Conservation (phyloP, 2,329 filamentous ascomycete genomes). For the Claviceps digitariae region DNA sequence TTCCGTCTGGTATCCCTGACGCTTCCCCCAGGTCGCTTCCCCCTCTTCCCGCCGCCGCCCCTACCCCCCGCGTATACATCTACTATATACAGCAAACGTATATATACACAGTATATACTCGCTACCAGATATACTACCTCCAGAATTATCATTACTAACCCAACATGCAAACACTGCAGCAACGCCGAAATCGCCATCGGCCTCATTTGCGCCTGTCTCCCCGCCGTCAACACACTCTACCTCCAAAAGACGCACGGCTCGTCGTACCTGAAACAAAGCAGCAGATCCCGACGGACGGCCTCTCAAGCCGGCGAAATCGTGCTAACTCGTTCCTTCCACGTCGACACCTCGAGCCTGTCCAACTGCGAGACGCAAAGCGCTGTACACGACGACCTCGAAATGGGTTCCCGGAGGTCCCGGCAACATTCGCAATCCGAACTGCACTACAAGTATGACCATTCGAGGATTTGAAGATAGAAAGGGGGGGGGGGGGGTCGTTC, state of each 20-base stretch:
- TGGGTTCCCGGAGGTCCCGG: constrained; percentile 7
- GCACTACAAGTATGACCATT: neutral
- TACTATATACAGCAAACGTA: no score
- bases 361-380: constrained; percentile 8
- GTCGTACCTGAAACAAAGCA: constrained; percentile 12
- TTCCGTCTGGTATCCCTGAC: neutral
- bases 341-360: constrained; percentile 10
- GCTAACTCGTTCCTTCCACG: constrained; percentile 16
- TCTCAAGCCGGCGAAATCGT: constrained; percentile 15
- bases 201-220: constrained; percentile 19
- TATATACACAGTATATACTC: no score
- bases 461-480: neutral
- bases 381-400: constrained; percentile 12
- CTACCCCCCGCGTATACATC: no score
- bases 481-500: no score
- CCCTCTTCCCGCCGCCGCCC: no score
- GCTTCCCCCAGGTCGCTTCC: no score
- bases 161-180: constrained; percentile 1
- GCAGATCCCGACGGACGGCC: neutral
- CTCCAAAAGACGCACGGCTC: constrained; percentile 9
- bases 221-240: constrained; percentile 14
- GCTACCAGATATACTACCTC: no score
- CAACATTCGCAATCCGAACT: neutral
- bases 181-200: constrained; percentile 20
- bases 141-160: neutral